Percentiles rank a stretch among this genome's conserved stretches.
Evolutionary conservation across 257 asterid species (phyloP).

Genomic region (Petrea volubilis): DNA sequence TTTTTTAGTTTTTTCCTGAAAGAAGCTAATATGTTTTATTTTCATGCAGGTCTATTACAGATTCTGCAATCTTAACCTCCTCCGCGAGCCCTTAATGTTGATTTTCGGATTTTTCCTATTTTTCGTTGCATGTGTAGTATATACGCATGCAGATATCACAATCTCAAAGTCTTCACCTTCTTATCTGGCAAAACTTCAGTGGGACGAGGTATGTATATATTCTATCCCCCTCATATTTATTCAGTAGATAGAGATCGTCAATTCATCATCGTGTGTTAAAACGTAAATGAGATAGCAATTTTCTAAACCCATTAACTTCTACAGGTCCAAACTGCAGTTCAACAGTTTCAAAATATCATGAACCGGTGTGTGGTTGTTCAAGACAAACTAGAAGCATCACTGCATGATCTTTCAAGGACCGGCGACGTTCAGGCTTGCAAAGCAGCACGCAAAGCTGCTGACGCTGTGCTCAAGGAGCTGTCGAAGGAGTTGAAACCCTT

Average conservation of each 20-base stretch:
- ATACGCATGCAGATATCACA: conserved; percentile 85
- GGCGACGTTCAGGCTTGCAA: conserved; percentile 92
- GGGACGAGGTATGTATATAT: conserved; percentile 79
- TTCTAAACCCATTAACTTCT: conserved; percentile 8
- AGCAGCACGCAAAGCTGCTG: conserved; percentile 90
- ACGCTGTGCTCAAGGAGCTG: conserved; percentile 69
- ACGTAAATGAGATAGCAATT: neutral
- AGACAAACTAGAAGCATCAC: conserved; percentile 83
- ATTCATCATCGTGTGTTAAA: neutral
- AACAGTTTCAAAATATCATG: conserved; percentile 65
- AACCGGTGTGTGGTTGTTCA: conserved; percentile 60
- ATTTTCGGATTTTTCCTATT: conserved; percentile 84
- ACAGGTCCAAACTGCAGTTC: conserved; percentile 82
- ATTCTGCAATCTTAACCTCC: conserved; percentile 79
- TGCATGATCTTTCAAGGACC: conserved; percentile 89
- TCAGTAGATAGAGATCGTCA: neutral
- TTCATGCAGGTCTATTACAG: conserved; percentile 76
- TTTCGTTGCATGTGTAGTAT: conserved; percentile 71
- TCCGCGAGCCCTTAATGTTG: conserved; percentile 88
- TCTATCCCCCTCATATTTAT: conserved; percentile 9
- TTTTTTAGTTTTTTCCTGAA: conserved; percentile 17
- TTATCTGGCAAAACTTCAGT: conserved; percentile 86
- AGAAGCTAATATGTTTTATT: conserved; percentile 24
- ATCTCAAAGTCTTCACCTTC: conserved; percentile 91
- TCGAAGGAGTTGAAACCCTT: conserved; percentile 73